These are phyloP conservation scores for Fonsecaea monophora DNA, from an alignment of 2,329 filamentous ascomycete genomes.

Conservation along the genomic window DNA sequence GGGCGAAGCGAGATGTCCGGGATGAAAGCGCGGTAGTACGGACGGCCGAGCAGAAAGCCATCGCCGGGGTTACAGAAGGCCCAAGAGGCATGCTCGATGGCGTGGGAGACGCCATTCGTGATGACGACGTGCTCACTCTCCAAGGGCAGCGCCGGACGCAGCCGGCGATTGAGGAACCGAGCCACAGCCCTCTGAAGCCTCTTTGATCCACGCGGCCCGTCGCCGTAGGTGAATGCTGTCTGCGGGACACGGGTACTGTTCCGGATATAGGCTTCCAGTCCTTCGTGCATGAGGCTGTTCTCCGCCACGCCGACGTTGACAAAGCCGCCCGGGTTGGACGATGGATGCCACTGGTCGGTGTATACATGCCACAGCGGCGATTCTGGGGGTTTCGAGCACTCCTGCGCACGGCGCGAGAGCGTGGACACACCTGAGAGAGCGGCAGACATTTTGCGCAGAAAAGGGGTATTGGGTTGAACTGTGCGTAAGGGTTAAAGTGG, in stretches of 20 bases:
- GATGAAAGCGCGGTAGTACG: constrained; percentile 57
- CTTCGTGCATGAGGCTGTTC: constrained; percentile 60
- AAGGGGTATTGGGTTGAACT: background rate
- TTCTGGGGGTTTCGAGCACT: constrained; percentile 9
- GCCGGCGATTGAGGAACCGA: constrained; percentile 45
- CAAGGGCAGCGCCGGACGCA: constrained; percentile 42
- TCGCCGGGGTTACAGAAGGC: constrained; percentile 46
- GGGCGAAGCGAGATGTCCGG: constrained; percentile 55
- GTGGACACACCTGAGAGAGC: background rate
- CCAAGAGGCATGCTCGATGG: constrained; percentile 48
- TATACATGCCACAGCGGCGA: constrained; percentile 54
- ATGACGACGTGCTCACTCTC: constrained; percentile 43
- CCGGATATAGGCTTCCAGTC: constrained; percentile 53
- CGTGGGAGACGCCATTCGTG: constrained; percentile 47
- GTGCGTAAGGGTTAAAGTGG: background rate
- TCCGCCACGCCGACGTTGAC: constrained; percentile 62
- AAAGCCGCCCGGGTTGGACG: constrained; percentile 55
- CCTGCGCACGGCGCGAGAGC: constrained; percentile 20
- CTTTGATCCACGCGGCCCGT: constrained; percentile 44
- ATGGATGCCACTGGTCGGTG: constrained; percentile 53
- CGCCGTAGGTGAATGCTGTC: constrained; percentile 48
- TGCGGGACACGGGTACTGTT: constrained; percentile 45
- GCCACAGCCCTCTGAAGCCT: constrained; percentile 42
- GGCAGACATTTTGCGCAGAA: constrained; percentile 3
- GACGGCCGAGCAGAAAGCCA: constrained; percentile 46